Evolutionary conservation across 2,329 filamentous ascomycete genomes (phyloP).

Genomic region (Aspergillus calidoustus): DNA sequence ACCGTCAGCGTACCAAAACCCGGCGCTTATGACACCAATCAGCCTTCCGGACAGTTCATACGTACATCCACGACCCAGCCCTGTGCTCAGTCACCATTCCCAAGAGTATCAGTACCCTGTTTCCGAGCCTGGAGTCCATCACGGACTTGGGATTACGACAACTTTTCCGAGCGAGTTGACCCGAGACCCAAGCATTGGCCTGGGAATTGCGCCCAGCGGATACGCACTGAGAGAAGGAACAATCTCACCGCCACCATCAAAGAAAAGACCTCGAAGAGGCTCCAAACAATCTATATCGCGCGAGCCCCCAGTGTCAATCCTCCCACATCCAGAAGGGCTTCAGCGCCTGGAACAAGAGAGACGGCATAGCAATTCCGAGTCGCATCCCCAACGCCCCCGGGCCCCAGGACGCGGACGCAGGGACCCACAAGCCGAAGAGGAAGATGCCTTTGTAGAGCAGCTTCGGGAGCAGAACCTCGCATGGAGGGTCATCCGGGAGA

Average conservation of each 20-base stretch:
- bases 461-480: conserved; percentile 42
- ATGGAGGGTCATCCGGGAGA: conserved; percentile 45
- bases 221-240: conserved; percentile 29
- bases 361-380: conserved; percentile 31
- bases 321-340: conserved; percentile 46
- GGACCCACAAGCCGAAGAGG: conserved; percentile 45
- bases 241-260: conserved; percentile 30
- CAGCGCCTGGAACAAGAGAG: conserved; percentile 45
- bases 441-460: conserved; percentile 44
- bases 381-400: conserved; percentile 32
- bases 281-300: conserved; percentile 28
- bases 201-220: conserved; percentile 30
- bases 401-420: conserved; percentile 40
- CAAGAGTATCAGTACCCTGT: conserved; percentile 44
- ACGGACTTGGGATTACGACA: conserved; percentile 45
- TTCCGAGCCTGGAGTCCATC: conserved; percentile 32
- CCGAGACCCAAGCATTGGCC: conserved; percentile 31
- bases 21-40: conserved; percentile 42
- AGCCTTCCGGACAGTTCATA: conserved; percentile 44
- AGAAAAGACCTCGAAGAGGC: conserved; percentile 32
- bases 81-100: conserved; percentile 42
- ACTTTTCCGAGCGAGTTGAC: conserved; percentile 39
- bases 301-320: conserved; percentile 41
- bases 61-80: conserved; percentile 36
- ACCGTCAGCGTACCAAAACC: conserved; percentile 33